Evolutionary conservation across 257 asterid species (phyloP).

Genomic region (Lycium barbarum): DNA sequence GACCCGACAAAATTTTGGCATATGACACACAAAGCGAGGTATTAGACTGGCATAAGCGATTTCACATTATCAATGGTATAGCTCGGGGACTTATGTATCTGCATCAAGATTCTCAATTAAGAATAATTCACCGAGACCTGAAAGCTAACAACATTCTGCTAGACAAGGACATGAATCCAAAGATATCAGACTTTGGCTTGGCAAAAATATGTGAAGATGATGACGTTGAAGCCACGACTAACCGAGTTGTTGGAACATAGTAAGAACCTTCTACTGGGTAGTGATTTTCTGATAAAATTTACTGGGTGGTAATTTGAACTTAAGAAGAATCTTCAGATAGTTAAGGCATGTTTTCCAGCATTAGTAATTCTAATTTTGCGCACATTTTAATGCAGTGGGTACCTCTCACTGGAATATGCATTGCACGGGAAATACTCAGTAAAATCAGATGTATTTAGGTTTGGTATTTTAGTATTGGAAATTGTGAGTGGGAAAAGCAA

Average conservation of each 20-base stretch:
- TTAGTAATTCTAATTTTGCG: not conserved
- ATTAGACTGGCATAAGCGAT: conserved; percentile 36
- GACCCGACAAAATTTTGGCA: conserved; percentile 1
- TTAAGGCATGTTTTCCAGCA: not conserved
- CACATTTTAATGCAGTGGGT: conserved; percentile 38
- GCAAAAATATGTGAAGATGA: conserved; percentile 50
- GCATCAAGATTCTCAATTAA: conserved; percentile 53
- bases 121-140: conserved; percentile 35
- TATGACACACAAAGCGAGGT: conserved; percentile 8
- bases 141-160: conserved; percentile 53
- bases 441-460: conserved; percentile 57
- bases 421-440: conserved; percentile 49
- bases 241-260: conserved; percentile 56
- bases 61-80: conserved; percentile 46
- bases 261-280: conserved; percentile 33
- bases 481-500: conserved; percentile 43
- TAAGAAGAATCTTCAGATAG: not conserved
- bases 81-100: conserved; percentile 59
- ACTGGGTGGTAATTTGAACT: not conserved
- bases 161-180: conserved; percentile 52
- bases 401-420: conserved; percentile 64
- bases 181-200: conserved; percentile 58
- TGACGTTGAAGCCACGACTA: conserved; percentile 38
- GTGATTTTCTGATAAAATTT: too few relatives aligned
- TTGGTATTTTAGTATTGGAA: conserved; percentile 47